Evolutionary conservation across 331 rosid genomes (phyloP), one percentile per base, ranked within the genome.

Genomic region (Phaseolus coccineus): DNA sequence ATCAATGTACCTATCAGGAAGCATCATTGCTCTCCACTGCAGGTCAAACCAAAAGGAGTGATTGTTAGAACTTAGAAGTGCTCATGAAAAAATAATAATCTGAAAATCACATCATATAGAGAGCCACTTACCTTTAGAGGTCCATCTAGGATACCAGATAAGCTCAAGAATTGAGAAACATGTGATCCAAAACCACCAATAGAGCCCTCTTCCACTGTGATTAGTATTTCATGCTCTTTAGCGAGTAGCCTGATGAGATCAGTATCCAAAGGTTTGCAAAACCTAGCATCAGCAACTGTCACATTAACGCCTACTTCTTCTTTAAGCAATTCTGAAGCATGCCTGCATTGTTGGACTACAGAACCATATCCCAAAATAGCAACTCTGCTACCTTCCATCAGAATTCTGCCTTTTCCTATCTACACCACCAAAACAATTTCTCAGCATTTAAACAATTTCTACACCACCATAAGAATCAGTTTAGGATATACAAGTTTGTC

Each of bases 151-250:
- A 88, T 86, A 47, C 97, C 93, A 28, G 84, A 67, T 73, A 94
- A 77, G 89, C 90, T 84, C 77, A 94, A 83, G 88, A 81, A 90
- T 40, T 94, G 90, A 40, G 94, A 83, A 16, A 94, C 97, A 57
- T 94, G 98, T 57, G 98, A 94, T 42, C 97, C 98, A 81, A 94
- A 94, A 52, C 97, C 98, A 71, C 98, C 98, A 52, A 94, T 87
- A 11, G 97, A 88, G 71, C 97, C 97, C 82, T 94, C 97, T 68
- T 94, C 98, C 16, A 80, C 92, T 6, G 97, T 91, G 69, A 94
- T 79, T 19, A 94, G 88, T 58, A 92, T 82, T 81, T 92, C 97
- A 83, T 91, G 97, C 75, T 92, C 95, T 59, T 69, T 87, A 57
- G 93, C 89, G 52, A 94, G 81, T 76, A 69, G 87, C 75, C 68